Evolutionary conservation across 495 filamentous ascomycete species (phyloP).

Genomic region (Alectoria sarmentosa): DNA sequence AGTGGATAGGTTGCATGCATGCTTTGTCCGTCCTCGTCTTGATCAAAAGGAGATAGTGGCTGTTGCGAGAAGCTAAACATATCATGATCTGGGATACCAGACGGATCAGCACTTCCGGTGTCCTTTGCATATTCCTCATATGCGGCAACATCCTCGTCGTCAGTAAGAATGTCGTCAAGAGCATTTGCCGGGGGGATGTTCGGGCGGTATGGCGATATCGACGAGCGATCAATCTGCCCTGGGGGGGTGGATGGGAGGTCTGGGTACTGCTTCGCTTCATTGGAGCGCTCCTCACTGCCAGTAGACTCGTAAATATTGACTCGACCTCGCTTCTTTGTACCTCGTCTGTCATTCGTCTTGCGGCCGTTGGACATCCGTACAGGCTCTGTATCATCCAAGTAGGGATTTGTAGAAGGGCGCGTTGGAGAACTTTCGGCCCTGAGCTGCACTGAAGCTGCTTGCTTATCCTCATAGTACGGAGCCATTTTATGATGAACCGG

Average conservation of each 20-base stretch:
- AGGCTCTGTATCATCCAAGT: slow-evolving; percentile 2
- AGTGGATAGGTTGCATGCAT: slow-evolving; percentile 10
- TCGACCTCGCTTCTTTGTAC: slow-evolving; percentile 3
- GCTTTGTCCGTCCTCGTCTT: background rate
- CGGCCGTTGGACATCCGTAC: slow-evolving; percentile 2
- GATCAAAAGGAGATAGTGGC: background rate
- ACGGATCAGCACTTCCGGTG: slow-evolving; percentile 9
- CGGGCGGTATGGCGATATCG: background rate
- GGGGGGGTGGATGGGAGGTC: slow-evolving; percentile 16
- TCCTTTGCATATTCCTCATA: slow-evolving; percentile 20
- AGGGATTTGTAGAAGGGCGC: background rate
- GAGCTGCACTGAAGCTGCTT: slow-evolving; percentile 17
- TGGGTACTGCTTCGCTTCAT: slow-evolving; percentile 4
- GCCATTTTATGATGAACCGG: background rate
- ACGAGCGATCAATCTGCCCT: slow-evolving; percentile 3
- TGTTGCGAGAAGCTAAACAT: slow-evolving; percentile 12
- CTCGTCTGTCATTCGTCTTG: slow-evolving; percentile 4
- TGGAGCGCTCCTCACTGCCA: background rate
- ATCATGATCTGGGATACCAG: slow-evolving; percentile 3
- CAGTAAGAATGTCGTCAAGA: slow-evolving; percentile 25
- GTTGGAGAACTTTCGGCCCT: slow-evolving; percentile 12
- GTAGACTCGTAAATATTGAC: background rate
- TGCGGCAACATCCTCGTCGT: slow-evolving; percentile 21
- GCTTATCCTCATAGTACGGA: slow-evolving; percentile 9
- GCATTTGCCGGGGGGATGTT: slow-evolving; percentile 2